These are phyloP conservation scores for Suillus plorans DNA, from an alignment of 768 basidiomycete species.

Conservation along the genomic window DNA sequence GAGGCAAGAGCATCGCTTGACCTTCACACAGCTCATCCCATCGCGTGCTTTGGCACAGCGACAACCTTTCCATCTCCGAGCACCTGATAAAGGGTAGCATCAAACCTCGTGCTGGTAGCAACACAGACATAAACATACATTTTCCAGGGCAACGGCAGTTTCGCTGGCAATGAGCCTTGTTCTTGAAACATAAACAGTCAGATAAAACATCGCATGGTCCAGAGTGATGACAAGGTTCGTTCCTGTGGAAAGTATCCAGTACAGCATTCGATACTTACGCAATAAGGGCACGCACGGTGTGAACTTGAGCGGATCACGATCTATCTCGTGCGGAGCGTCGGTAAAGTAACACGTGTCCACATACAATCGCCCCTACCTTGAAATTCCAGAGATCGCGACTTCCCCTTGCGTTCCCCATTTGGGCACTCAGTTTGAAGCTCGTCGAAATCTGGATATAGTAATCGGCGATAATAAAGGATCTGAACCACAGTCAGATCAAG, in stretches of 20 bases:
- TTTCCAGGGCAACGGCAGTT: slow-evolving; percentile 51
- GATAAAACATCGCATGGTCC: slow-evolving; percentile 50
- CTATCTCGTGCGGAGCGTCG: slow-evolving; percentile 17
- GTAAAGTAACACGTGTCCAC: slow-evolving; percentile 17
- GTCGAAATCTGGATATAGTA: slow-evolving; percentile 9
- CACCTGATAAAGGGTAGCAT: slow-evolving; percentile 37
- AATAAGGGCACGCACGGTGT: slow-evolving; percentile 16
- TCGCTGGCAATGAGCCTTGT: slow-evolving; percentile 53
- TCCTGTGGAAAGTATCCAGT: slow-evolving; percentile 28
- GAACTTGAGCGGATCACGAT: slow-evolving; percentile 9
- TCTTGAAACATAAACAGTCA: slow-evolving; percentile 49
- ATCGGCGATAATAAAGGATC: slow-evolving; percentile 23
- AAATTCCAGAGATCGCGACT: slow-evolving; percentile 16
- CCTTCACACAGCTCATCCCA: slow-evolving; percentile 32
- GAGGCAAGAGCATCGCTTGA: slow-evolving; percentile 52
- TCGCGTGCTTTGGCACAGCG: slow-evolving; percentile 36
- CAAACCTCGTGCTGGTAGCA: neutral
- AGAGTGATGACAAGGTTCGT: slow-evolving; percentile 52
- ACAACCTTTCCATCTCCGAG: slow-evolving; percentile 58
- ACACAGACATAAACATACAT: slow-evolving; percentile 38
- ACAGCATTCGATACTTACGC: neutral
- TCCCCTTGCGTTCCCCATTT: slow-evolving; percentile 6
- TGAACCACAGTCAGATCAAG: slow-evolving; percentile 7
- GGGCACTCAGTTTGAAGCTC: neutral
- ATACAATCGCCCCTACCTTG: slow-evolving; percentile 17